Evolutionary conservation across 2,329 filamentous ascomycete species (phyloP).

Genomic region (Corniculantispora saksenae): DNA sequence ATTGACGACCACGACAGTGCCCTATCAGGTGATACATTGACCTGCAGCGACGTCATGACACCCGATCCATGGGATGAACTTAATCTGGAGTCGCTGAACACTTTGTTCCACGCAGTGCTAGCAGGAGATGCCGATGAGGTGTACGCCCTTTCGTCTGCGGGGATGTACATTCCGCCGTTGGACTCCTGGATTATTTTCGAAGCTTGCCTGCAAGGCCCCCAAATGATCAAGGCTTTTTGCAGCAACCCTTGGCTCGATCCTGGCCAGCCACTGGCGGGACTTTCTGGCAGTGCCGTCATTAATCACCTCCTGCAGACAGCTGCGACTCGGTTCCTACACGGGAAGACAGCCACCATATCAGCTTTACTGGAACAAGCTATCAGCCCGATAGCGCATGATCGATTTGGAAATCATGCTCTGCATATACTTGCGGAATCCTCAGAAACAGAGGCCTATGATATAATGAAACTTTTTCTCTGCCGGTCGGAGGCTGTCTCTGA

Average conservation of each 20-base stretch:
- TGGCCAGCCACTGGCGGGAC: background rate
- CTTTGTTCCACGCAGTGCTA: background rate
- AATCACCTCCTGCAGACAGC: background rate
- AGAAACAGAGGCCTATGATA: background rate
- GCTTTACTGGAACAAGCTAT: background rate
- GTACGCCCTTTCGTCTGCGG: background rate
- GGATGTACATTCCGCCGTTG: background rate
- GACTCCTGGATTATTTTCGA: background rate
- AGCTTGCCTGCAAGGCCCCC: background rate
- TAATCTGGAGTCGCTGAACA: background rate
- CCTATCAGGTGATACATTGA: background rate
- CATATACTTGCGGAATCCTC: background rate
- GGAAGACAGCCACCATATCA: background rate
- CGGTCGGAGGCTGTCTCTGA: background rate
- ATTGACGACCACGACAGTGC: background rate
- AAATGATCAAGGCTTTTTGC: background rate
- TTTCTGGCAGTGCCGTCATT: background rate
- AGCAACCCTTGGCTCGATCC: background rate
- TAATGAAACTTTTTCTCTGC: background rate
- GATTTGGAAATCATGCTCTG: background rate
- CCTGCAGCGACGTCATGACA: background rate
- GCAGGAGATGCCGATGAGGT: background rate
- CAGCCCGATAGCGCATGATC: background rate
- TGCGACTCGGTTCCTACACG: background rate
- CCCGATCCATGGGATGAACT: background rate